Base-by-base conservation (phyloP, 2,329 filamentous ascomycete species). In the Arthrinium puccinioides region DNA sequence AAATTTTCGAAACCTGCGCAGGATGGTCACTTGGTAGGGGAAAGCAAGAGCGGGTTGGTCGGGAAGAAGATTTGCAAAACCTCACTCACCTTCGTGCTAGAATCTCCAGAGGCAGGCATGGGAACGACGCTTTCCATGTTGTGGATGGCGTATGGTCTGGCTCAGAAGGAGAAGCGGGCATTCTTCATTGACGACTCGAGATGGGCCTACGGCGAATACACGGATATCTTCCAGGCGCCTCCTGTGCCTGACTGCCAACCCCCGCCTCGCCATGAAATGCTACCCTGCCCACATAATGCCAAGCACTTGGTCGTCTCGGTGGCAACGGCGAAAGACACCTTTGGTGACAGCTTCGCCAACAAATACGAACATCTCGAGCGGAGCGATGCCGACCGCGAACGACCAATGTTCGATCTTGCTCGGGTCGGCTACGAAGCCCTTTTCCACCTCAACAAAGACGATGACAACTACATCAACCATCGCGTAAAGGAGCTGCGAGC, bases 101-200 rank as follows among this genome's bases (percentile, higher is more conserved):
- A 90, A 53, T 73, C 79, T 7, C 61, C 72, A 4, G 80, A 90
- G 50, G 84, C 85, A 3, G 87, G 87, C 3, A 67, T 94, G 9
- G 87, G 87, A 6, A 79, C 77, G 45, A 79, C 82, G 2, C 60
- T 95, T 41, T 79, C 94, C 72, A 74, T 81, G 52, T 56, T 94
- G 39, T 95, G 87, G 87, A 82, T 83, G 50, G 82, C 86, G 19
- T 94, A 92, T 54, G 85, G 85, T 4, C 63, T 94, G 37, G 86
- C 87, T 3, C 70, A 82, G 53, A 74, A 79, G 41, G 84, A 94
- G 55, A 76, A 75, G 11, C 70, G 87, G 18, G 70, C 78, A 1
- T 94, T 94, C 60, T 94, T 94, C 62, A 69, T 94, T 44, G 86
- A 94, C 50, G 87, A 94, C 59, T 78, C 82, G 6, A 72, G 82